phyloP scores from a whole-genome alignment of 106 monocot species.

The Dendrobium officinale region DNA sequence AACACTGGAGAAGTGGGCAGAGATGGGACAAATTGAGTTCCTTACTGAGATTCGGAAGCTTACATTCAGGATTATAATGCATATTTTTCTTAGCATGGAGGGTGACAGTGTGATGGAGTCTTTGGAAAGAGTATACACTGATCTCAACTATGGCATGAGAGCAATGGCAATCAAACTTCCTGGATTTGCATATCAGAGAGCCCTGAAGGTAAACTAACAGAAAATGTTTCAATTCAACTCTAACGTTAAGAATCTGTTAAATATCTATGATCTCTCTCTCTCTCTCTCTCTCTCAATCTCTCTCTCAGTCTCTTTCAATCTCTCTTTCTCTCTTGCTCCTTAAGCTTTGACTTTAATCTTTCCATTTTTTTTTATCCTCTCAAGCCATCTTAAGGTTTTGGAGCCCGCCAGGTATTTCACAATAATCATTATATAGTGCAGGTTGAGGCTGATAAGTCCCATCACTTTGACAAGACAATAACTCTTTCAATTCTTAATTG shows the following conservation, averaged over 20 bases:
- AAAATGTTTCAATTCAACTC: background rate
- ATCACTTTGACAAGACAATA: background rate
- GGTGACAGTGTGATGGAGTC: conserved; percentile 23
- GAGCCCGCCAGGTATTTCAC: background rate
- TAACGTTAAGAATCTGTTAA: background rate
- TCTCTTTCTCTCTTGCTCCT: background rate
- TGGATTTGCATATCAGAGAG: conserved; percentile 75
- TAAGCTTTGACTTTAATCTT: background rate
- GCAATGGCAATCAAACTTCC: conserved; percentile 94
- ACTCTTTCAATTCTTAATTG: background rate
- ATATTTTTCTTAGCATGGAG: conserved; percentile 69
- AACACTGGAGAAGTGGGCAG: conserved; percentile 56
- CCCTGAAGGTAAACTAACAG: conserved; percentile 30
- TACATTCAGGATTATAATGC: conserved; percentile 89
- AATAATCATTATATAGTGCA: background rate
- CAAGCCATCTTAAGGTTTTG: background rate
- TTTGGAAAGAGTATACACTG: conserved; percentile 67
- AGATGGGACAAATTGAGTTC: conserved; percentile 64
- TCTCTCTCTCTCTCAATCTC: background rate
- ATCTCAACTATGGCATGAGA: conserved; percentile 79
- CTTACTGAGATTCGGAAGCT: conserved; percentile 72
- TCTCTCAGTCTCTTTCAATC: background rate
- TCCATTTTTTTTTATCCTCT: background rate
- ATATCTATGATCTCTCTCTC: background rate
- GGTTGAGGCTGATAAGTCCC: background rate